Evolutionary conservation across 164 flowering plant genomes (phyloP).

Genomic region (Tinospora cordifolia): DNA sequence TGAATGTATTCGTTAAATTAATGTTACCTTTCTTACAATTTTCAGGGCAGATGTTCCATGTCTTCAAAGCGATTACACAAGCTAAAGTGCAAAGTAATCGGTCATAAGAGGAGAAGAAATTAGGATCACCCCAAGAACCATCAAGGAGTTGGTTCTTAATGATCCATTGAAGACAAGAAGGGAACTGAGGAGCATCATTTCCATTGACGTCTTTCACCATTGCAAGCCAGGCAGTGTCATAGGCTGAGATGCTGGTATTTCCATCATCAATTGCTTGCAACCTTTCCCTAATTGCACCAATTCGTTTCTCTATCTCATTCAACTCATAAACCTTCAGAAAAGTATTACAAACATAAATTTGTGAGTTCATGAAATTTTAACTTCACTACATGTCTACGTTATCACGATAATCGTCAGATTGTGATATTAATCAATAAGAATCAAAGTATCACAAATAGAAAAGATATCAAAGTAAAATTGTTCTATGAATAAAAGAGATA

Average conservation of each 20-base stretch:
- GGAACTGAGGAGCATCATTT: slow-evolving; percentile 61
- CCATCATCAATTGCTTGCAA: slow-evolving; percentile 66
- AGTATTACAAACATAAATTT: neutral
- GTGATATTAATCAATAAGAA: too few relatives aligned
- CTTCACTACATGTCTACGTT: too few relatives aligned
- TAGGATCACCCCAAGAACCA: slow-evolving; percentile 90
- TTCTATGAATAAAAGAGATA: too few relatives aligned
- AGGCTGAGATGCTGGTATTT: slow-evolving; percentile 71
- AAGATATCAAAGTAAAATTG: too few relatives aligned
- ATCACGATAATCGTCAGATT: too few relatives aligned
- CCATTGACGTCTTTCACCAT: slow-evolving; percentile 53
- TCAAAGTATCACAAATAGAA: too few relatives aligned
- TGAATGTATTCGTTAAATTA: neutral
- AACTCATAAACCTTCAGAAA: slow-evolving; percentile 5
- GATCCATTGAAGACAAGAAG: slow-evolving; percentile 62
- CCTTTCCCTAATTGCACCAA: slow-evolving; percentile 35
- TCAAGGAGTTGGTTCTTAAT: slow-evolving; percentile 59
- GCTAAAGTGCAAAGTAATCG: slow-evolving; percentile 73
- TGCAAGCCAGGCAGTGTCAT: slow-evolving; percentile 96
- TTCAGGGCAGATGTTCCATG: slow-evolving; percentile 55
- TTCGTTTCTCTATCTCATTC: slow-evolving; percentile 24
- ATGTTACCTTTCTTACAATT: slow-evolving; percentile 46
- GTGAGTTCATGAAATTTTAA: neutral
- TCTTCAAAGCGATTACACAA: slow-evolving; percentile 60
- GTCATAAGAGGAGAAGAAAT: slow-evolving; percentile 52